Evolutionary conservation across 2,329 filamentous ascomycete species (phyloP), one percentile per base, ranked within the genome.

Genomic region (Xylaria sp.): DNA sequence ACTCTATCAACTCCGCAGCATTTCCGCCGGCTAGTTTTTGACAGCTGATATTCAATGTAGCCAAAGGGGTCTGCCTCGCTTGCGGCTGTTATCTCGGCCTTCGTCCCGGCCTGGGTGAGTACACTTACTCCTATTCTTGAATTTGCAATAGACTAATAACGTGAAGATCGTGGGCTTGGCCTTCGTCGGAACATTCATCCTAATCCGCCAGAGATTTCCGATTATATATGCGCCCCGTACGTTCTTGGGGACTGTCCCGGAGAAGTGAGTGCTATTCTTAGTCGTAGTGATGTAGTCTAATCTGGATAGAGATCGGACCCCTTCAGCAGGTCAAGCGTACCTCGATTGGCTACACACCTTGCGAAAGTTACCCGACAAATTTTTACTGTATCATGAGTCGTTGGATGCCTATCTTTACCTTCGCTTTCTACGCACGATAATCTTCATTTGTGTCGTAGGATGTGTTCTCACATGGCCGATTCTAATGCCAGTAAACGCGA

Each of bases 321-420:
- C 72, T n/a, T 64, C 68, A 2, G 37, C 54, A 8, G 66, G 54
- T 6, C 60, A 58, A 25, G 65, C 65, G 0, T 71, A 67, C 46
- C 60, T 74, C 37, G 67, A 70, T 52, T 74, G 71, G 71, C 29
- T 71, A 13, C 66, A 63, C 55, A 69, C 67, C 4, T 68, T 73
- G 70, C 60, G 67, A 44, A 84, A 84, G 68, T 77, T 87, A 47
- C 81, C 83, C 5, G 93, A 97, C 75, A 87, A 87, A 61, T 95
- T 92, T 70, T 84, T 93, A 25, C 84, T 97, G 40, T 90, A 93
- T 68, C 92, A 96, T 76, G 90, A 93, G 74, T 93, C 92, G 2
- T 85, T 98, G 65, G 94, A 98, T 74, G 88, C 90, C 31, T 98
- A 93, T 74, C 85, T 97, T 25, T 92, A 96, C 72, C 84, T 97